These are phyloP conservation scores for Sporothrix brunneoviolacea DNA, from an alignment of 2,329 filamentous ascomycete genomes.

Conservation along the genomic window DNA sequence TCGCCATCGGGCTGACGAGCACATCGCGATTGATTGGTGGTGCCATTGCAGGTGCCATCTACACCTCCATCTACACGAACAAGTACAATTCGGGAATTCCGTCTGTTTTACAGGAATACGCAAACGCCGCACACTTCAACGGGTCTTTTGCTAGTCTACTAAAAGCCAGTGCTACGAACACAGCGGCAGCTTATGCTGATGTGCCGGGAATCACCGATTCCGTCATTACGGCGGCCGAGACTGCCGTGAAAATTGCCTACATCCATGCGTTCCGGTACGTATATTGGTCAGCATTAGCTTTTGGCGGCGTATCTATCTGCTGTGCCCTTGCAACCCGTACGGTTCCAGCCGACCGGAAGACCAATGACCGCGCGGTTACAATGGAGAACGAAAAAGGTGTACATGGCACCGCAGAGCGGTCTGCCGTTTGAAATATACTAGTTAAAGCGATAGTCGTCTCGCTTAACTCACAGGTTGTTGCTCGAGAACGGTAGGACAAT, in stretches of 20 bases:
- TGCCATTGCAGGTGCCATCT: conserved; percentile 31
- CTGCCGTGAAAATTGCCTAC: conserved; percentile 27
- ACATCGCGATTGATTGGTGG: conserved; percentile 30
- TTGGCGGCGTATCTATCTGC: conserved; percentile 26
- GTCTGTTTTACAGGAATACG: conserved; percentile 14
- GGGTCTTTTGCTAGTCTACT: conserved; percentile 18
- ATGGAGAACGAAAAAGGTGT: conserved; percentile 13
- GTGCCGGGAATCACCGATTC: conserved; percentile 22
- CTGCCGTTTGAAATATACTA: neutral
- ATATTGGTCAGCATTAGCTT: conserved; percentile 31
- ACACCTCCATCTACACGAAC: conserved; percentile 27
- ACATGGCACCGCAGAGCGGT: neutral
- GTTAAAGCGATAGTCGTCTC: no score
- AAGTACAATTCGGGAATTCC: conserved; percentile 22
- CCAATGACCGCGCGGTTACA: conserved; percentile 2
- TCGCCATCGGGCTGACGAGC: conserved; percentile 28
- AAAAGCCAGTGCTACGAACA: conserved; percentile 24
- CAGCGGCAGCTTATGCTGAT: conserved; percentile 24
- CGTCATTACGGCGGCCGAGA: conserved; percentile 24
- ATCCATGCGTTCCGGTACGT: conserved; percentile 22
- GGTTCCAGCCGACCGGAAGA: conserved; percentile 3
- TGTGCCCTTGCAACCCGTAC: conserved; percentile 5
- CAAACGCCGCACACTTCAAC: conserved; percentile 16
- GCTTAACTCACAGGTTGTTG: no score
- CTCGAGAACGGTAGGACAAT: no score